Evolutionary conservation across 345 rosid genomes (phyloP).

Genomic region (Turnera subulata): DNA sequence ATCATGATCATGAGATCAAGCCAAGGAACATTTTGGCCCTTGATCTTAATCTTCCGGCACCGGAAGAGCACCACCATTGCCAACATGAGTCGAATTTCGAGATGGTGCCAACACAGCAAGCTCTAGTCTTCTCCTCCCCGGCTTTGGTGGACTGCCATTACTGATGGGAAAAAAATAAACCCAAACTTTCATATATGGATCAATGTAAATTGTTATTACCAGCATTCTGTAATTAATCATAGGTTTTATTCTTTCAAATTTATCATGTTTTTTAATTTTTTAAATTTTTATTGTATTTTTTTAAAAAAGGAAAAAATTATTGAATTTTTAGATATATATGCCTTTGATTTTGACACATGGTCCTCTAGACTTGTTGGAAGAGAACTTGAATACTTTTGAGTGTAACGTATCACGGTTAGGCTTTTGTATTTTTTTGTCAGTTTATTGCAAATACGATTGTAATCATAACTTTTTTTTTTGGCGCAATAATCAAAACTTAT

Average conservation of each 20-base stretch:
- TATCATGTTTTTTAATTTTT: too few relatives aligned
- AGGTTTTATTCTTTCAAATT: slow-evolving; percentile 34
- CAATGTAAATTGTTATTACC: slow-evolving; percentile 41
- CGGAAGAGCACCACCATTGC: slow-evolving; percentile 53
- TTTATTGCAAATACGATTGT: too few relatives aligned
- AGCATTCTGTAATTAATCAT: background rate
- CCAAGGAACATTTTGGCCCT: slow-evolving; percentile 47
- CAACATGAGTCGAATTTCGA: slow-evolving; percentile 54
- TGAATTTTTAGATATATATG: too few relatives aligned
- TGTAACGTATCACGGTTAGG: too few relatives aligned
- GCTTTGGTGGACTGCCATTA: slow-evolving; percentile 91
- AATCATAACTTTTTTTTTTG: too few relatives aligned
- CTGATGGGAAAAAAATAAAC: slow-evolving; percentile 22
- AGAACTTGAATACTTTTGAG: too few relatives aligned
- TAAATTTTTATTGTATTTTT: too few relatives aligned
- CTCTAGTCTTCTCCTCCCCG: slow-evolving; percentile 53
- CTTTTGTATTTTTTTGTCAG: too few relatives aligned
- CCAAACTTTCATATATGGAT: background rate
- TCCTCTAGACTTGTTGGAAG: too few relatives aligned
- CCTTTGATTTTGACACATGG: too few relatives aligned
- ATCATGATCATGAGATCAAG: slow-evolving; percentile 22
- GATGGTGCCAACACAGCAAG: slow-evolving; percentile 39
- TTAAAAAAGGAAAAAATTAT: too few relatives aligned
- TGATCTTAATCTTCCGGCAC: slow-evolving; percentile 97
- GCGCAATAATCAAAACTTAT: too few relatives aligned